phyloP scores from a whole-genome alignment of 495 filamentous ascomycete genomes.

The Aspergillus sclerotioniger region DNA sequence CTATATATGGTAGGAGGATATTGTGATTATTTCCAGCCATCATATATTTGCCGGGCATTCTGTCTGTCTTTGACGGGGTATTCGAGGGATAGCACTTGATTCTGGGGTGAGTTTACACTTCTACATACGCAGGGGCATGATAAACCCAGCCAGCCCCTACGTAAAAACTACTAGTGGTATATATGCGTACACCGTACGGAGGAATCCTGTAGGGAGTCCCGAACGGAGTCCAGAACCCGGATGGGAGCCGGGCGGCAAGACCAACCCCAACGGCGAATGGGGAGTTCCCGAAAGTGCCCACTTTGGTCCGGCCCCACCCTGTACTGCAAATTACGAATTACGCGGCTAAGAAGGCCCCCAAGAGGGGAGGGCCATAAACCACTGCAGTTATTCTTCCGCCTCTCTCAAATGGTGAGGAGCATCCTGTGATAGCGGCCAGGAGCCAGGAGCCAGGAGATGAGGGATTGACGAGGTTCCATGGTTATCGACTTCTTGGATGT shows the following conservation, averaged over 20 bases:
- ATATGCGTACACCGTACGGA: no score
- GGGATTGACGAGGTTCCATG: no score
- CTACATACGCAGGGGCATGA: no score
- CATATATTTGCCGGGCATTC: not conserved
- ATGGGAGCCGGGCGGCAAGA: not conserved
- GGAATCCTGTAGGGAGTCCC: not conserved
- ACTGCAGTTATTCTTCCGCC: not conserved
- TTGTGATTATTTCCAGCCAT: not conserved
- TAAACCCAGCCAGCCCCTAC: no score
- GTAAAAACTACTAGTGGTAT: no score
- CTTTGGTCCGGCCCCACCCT: constrained; percentile 3
- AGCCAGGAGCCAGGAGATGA: no score
- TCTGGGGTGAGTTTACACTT: no score
- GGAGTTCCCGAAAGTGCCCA: constrained; percentile 3
- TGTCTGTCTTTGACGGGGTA: not conserved
- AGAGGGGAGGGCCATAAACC: not conserved
- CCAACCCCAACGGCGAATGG: constrained; percentile 10
- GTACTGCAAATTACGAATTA: constrained; percentile 15
- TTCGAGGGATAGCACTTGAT: not conserved
- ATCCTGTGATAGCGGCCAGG: no score
- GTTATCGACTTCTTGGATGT: no score
- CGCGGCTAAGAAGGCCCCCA: not conserved
- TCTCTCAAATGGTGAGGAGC: no score
- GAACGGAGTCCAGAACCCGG: constrained; percentile 3
- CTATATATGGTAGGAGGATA: not conserved